Evolutionary conservation across 768 basidiomycete species (phyloP), one percentile per base, ranked within the genome.

Genomic region (Punctularia strigosozonata): DNA sequence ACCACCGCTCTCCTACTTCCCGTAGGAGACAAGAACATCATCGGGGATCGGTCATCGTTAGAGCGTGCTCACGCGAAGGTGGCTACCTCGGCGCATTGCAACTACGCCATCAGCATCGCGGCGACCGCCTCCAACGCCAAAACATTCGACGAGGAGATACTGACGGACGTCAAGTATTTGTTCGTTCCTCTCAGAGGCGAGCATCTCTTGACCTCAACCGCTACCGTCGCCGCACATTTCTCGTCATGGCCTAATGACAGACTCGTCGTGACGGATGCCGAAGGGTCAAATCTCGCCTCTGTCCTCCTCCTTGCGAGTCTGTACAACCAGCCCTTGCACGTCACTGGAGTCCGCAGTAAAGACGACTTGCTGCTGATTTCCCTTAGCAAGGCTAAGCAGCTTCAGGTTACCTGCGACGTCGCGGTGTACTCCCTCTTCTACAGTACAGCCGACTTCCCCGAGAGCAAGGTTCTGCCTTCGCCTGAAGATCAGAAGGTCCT

Each of bases 371-470:
- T 83, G 22, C 64, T 99, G 42, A 97, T 99, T 54, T 80, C 84
- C 2, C 69, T 99, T 26, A 91, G 89, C 71, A 99, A 99, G 64
- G 80, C 81, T 30, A 92, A 90, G 64, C 69, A 84, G 10, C 73
- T 98, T 50, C 84, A 87, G 51, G 94, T 97, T 36, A 97, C 94
- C 3, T 98, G 94, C 58, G 95, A 99, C 49, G 88, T 95, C 23
- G 80, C 91, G 12, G 71, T 97, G 36, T 97, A 84, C 59, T 73
- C 87, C 14, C 64, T 99, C 38, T 97, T 95, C 74, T 92, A 88
- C 65, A 75, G 73, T 2, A 68, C 63, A 32, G 82, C 81, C 39
- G 69, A 86, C 43, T 92, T 76, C 64, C 79, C 81, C 2, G 63
- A 60, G 2, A 67, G 77, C 15, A 62, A 64, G 2, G 65, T 68